Percentiles rank a stretch among this genome's conserved stretches.
These are phyloP conservation scores for Ustilago esculenta DNA, from an alignment of 1,284 basidiomycete genomes.

Conservation along the genomic window DNA sequence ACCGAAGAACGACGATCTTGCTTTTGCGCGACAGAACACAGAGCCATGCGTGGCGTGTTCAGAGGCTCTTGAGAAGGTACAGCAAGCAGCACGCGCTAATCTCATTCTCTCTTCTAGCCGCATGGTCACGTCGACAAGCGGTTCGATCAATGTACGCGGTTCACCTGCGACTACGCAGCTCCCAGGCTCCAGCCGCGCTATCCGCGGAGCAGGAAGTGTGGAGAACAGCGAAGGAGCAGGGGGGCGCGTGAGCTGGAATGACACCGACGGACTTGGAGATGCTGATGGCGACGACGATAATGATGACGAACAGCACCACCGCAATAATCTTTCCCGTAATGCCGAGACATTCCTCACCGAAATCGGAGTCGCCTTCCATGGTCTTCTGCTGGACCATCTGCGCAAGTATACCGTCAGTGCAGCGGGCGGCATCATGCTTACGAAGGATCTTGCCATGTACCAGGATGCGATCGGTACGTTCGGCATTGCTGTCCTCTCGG, in stretches of 20 bases:
- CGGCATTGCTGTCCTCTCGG: slow-evolving; percentile 81
- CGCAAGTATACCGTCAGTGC: slow-evolving; percentile 96
- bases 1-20: slow-evolving; percentile 83
- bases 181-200: slow-evolving; percentile 9
- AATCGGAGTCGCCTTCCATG: slow-evolving; percentile 92
- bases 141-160: slow-evolving; percentile 14
- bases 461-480: slow-evolving; percentile 89
- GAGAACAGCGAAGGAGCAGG: slow-evolving; percentile 13
- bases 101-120: slow-evolving; percentile 67
- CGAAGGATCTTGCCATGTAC: slow-evolving; percentile 96
- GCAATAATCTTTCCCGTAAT: slow-evolving; percentile 72
- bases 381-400: slow-evolving; percentile 90
- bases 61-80: slow-evolving; percentile 82
- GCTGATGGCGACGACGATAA: slow-evolving; percentile 14
- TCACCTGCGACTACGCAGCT: slow-evolving; percentile 10
- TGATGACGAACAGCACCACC: slow-evolving; percentile 23
- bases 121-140: slow-evolving; percentile 23
- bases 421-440: slow-evolving; percentile 95
- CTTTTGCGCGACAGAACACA: slow-evolving; percentile 92
- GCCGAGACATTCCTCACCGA: slow-evolving; percentile 90
- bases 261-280: slow-evolving; percentile 1
- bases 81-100: slow-evolving; percentile 77
- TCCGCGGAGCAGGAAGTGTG: slow-evolving; percentile 9
- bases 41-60: slow-evolving; percentile 92
- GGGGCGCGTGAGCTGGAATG: slow-evolving; percentile 22